Evolutionary conservation across 805 yeast genomes (phyloP), one percentile per base, ranked within the genome.

Genomic region (Hanseniaspora mollemarum): DNA sequence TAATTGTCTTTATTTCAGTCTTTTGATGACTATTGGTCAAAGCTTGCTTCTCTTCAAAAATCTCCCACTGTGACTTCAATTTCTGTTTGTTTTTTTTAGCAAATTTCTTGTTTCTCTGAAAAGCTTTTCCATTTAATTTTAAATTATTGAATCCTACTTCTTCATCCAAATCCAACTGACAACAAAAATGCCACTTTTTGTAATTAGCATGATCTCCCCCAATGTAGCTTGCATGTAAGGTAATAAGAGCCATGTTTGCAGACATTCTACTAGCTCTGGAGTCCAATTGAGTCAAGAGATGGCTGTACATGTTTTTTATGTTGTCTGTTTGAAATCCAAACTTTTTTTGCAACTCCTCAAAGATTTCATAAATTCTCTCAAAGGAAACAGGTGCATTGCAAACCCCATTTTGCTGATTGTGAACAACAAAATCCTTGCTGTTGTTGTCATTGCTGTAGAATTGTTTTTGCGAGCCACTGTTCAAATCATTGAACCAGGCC

Each of bases 151-250:
- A 72, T 2, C 83, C 83, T 39, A 77, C 67, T 49, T 76, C 81
- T 50, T 77, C 83, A 65, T 87, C 95, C 43, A 82, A 65, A 56
- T 81, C 87, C 33, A 83, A 68, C 64, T 81, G 86, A 8, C 94
- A 86, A 41, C 94, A 86, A 66, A 88, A 84, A 63, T 80, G 87
- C 97, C 97, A 90, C 65, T 84, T 87, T 60, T 81, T 76, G 66
- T 81, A 90, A 66, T 90, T 90, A 3, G 96, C 76, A 54, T 80
- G 71, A 45, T 80, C 85, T 16, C 97, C 96, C 0, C 96, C 96
- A 54, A 90, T 86, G 65, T 90, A 90, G 55, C 88, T 94, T 1
- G 87, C 80, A 66, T 90, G 97, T 31, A 90, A 66, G 0, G 90
- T 76, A 1, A 79, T 60, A 52, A 90, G 68, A 0, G 96, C 96